Base-by-base conservation (phyloP, 2,329 filamentous ascomycete species). In the Calonectria pseudoturangicola region DNA sequence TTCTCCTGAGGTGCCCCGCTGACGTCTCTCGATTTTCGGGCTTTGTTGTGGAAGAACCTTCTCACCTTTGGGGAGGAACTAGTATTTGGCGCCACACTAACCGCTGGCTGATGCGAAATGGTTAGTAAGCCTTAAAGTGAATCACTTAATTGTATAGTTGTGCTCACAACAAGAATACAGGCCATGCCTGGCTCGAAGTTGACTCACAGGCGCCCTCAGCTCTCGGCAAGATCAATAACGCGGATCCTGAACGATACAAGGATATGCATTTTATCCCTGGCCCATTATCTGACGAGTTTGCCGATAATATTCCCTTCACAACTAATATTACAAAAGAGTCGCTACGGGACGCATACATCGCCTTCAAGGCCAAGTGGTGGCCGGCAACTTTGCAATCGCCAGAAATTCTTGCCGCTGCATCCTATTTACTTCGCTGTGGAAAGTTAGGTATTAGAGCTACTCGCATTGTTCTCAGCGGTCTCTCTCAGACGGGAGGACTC, bases 61-160 rank as follows among this genome's bases (percentile, higher is more conserved):
- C 73, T 1, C 74, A 76, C 50, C 48, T 76, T 4, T 76, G 74
- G 71, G 73, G 74, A 13, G 74, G 74, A 66, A 76, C 74, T 5
- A 76, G 74, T n/a, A 71, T 76, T 25, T 76, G 74, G 74, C 71
- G 74, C 25, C 71, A 75, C 47, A 71, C 68, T 25, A 76, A 66
- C 47, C 68, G 74, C 30, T 76, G 74, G 74, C n/a, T 76, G 10
- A 76, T 76, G 74, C 63, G 74, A 6, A 76, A 73, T n/a, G 73
- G 74, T 75, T 60, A 47, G 28, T 27, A 25, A 60, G n/a, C 9
- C 8, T 25, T 33, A 1, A 33, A 5, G 39, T 21, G 6, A n/a
- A 30, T 27, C 28, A 2, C 10, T 15, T 30, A 27, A 1, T 0
- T 27, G 64, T 36, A 33, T 25, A 2, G 4, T 48, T 28, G 21